Base-by-base conservation (phyloP, 2,329 filamentous ascomycete genomes). In the Venturia effusa region DNA sequence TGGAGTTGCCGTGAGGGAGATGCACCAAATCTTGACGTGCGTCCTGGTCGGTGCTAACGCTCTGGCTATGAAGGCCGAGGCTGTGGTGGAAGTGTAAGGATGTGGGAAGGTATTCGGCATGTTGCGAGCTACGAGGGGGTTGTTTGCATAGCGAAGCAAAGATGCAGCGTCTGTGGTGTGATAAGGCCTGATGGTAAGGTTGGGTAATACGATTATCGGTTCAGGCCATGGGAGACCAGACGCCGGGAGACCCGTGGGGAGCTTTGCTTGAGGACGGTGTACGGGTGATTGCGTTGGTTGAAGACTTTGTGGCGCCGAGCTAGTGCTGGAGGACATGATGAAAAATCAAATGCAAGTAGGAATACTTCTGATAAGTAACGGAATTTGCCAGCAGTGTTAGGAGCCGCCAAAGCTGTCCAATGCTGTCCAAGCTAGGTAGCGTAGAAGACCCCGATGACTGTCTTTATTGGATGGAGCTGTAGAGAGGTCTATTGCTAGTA, bases 91-190 rank as follows among this genome's bases (percentile, higher is more conserved):
- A 11, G 62, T 64, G 54, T 61, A 64, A 15, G 62, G 62, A 22
- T 59, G 40, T 11, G 63, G 60, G 32, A 64, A 64, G 39, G 34
- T 22, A 32, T 64, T 40, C 19, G 43, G 32, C 63, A 64, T 64
- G 59, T 55, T 54, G 11, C 37, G 27, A 11, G 59, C 34, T 19
- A 64, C 39, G 7, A 27, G 19, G 8, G n/a, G 27, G 27, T 37
- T 11, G 41, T 64, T 64, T 27, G 63, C 63, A 24, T 54, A 17
- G 17, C 59, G 41, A 17, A 40, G 10, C 15, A 63, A 8, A 22
- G 24, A 27, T 7, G 60, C n/a, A 24, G 37, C 60, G 40, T 64
- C 63, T 11, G 4, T 63, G 19, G 48, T 39, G 30, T 64, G 57
- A 15, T 55, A 41, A 40, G 63, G 63, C 7, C 63, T 34, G 34